A percentile compares a stretch with the other conserved stretches of the same genome.
Evolutionary conservation across 2,329 filamentous ascomycete species (phyloP).

Genomic region (Cadophora sp.): DNA sequence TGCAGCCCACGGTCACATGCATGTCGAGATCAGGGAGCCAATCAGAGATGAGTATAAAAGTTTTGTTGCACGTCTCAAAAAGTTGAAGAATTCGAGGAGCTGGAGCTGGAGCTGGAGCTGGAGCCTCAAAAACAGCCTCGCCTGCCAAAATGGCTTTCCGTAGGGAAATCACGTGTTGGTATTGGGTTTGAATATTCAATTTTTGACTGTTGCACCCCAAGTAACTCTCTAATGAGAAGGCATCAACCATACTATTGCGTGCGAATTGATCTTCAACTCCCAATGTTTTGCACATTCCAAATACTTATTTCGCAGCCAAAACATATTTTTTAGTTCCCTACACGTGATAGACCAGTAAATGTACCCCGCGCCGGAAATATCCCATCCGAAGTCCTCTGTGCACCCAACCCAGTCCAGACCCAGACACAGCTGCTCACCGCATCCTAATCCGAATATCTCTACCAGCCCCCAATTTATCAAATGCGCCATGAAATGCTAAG

Average conservation of each 20-base stretch:
- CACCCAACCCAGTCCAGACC: background rate
- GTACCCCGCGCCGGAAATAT: slow-evolving; percentile 6
- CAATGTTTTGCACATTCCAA: too few relatives aligned
- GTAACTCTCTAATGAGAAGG: too few relatives aligned
- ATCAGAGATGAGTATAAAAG: background rate
- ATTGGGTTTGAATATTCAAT: too few relatives aligned
- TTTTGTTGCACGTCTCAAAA: background rate
- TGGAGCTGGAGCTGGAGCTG: too few relatives aligned
- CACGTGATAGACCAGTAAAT: slow-evolving; percentile 1
- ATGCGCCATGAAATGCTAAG: background rate
- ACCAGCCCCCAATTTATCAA: background rate
- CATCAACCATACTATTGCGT: too few relatives aligned
- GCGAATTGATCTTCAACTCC: background rate
- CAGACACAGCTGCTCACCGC: background rate
- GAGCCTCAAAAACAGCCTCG: background rate
- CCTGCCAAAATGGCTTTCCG: background rate
- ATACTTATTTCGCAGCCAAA: too few relatives aligned
- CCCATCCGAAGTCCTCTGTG: background rate
- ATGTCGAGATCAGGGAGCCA: background rate
- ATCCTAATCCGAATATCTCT: background rate
- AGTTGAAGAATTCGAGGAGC: background rate
- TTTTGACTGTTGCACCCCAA: too few relatives aligned
- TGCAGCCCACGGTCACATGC: too few relatives aligned
- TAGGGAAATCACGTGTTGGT: too few relatives aligned
- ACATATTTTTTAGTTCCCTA: too few relatives aligned